Percentiles rank a stretch among this genome's conserved stretches.
Evolutionary conservation across 2,329 filamentous ascomycete genomes (phyloP).

Genomic region (Microsporum ferrugineum): DNA sequence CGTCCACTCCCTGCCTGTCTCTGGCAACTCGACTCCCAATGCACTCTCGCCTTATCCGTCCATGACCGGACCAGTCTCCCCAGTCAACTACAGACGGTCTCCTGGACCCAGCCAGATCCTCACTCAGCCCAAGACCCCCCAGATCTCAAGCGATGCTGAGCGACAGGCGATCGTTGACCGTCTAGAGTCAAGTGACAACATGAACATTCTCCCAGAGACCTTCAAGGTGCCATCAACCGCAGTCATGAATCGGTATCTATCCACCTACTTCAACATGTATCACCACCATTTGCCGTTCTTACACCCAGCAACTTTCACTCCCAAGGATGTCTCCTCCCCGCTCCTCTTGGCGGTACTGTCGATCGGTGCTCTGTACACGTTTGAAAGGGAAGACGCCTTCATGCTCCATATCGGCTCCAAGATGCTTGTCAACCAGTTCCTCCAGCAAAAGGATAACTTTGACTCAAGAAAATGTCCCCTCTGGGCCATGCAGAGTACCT

Average conservation of each 20-base stretch:
- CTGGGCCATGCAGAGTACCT: conserved; percentile 95
- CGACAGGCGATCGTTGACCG: conserved; percentile 75
- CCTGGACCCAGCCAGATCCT: conserved; percentile 56
- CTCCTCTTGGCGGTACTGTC: conserved; percentile 82
- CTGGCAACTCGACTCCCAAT: conserved; percentile 57
- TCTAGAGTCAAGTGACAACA: conserved; percentile 67
- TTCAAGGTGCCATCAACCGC: conserved; percentile 75
- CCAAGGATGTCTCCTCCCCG: conserved; percentile 66
- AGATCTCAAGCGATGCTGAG: conserved; percentile 74
- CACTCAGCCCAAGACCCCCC: conserved; percentile 60
- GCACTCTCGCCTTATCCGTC: conserved; percentile 61
- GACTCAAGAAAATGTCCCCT: conserved; percentile 93
- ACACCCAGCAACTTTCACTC: conserved; percentile 81
- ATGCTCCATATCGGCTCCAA: conserved; percentile 96
- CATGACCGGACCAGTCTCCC: conserved; percentile 56
- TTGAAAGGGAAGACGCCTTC: conserved; percentile 93
- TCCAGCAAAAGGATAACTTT: conserved; percentile 98
- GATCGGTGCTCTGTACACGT: conserved; percentile 90
- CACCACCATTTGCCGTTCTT: conserved; percentile 94
- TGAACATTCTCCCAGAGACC: conserved; percentile 72
- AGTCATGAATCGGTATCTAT: conserved; percentile 80
- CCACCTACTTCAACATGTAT: conserved; percentile 93
- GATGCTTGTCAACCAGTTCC: conserved; percentile 88
- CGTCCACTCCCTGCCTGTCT: conserved; percentile 58
- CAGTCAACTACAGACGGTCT: conserved; percentile 58